Conservation (phyloP, 257 asterid species). For the Leptodermis oblonga region DNA sequence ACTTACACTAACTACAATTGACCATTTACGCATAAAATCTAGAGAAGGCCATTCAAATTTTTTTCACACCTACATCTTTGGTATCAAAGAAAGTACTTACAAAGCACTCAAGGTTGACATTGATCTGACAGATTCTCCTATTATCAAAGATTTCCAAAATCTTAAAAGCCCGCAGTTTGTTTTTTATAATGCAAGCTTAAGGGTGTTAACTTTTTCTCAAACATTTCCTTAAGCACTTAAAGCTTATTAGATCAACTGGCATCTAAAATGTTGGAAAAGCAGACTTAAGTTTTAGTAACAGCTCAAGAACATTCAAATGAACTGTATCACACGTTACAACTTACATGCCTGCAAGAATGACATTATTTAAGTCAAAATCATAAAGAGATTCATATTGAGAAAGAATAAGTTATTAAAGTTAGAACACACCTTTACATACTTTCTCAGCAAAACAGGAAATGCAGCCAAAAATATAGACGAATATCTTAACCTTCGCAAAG, state of each 20-base stretch:
- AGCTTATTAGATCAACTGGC: not conserved
- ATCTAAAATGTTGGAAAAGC: not conserved
- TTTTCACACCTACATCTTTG: not conserved
- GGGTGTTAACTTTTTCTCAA: not conserved
- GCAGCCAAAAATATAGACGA: slow-evolving; percentile 76
- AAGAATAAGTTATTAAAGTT: slow-evolving; percentile 2
- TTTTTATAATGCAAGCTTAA: not conserved
- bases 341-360: not conserved
- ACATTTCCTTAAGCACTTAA: not conserved
- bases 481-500: slow-evolving; percentile 57
- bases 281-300: not conserved
- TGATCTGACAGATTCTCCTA: not conserved
- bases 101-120: not conserved
- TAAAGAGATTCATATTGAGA: not conserved
- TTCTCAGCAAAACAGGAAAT: slow-evolving; percentile 83
- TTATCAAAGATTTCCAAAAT: not conserved
- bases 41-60: not conserved
- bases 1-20: not conserved
- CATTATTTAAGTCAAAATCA: not conserved
- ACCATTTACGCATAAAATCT: not conserved
- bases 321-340: not conserved
- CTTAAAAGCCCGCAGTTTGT: not conserved
- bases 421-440: slow-evolving; percentile 67
- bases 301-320: not conserved
- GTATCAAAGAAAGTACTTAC: too few relatives aligned